phyloP scores from a whole-genome alignment of 2,329 filamentous ascomycete species.

The Trichoderma harzianum region DNA sequence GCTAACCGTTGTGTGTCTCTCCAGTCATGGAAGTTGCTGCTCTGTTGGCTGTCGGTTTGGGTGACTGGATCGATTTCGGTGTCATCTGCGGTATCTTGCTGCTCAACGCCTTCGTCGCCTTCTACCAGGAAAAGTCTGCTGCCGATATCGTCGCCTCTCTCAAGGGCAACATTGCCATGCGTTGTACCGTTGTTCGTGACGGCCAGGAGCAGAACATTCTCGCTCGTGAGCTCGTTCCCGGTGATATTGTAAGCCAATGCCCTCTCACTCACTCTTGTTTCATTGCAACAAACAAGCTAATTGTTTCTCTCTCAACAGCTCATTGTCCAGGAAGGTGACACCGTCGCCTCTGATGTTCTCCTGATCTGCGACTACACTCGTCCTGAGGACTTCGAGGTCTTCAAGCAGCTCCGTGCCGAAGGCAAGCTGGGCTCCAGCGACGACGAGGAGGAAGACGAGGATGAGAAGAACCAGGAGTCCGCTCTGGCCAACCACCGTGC shows the following conservation, averaged over 20 bases:
- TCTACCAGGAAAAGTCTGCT: slow-evolving; percentile 85
- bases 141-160: slow-evolving; percentile 86
- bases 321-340: slow-evolving; percentile 77
- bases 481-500: slow-evolving; percentile 4
- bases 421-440: slow-evolving; percentile 14
- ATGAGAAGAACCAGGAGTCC: slow-evolving; percentile 11
- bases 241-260: slow-evolving; percentile 71
- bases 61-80: slow-evolving; percentile 91
- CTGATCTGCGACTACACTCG: slow-evolving; percentile 81
- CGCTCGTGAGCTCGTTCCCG: slow-evolving; percentile 79
- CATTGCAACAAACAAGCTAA: not conserved
- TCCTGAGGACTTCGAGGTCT: slow-evolving; percentile 52
- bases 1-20: slow-evolving; percentile 6
- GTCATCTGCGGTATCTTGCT: slow-evolving; percentile 81
- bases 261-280: not conserved
- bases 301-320: not conserved
- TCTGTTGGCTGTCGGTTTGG: slow-evolving; percentile 75
- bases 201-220: slow-evolving; percentile 72
- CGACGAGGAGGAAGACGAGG: not conserved
- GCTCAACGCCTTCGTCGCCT: slow-evolving; percentile 82
- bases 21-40: slow-evolving; percentile 47
- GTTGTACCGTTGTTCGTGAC: slow-evolving; percentile 82
- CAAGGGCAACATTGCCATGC: slow-evolving; percentile 85
- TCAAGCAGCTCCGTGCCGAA: slow-evolving; percentile 16
- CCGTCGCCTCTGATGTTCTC: slow-evolving; percentile 83